A percentile compares a stretch with the other conserved stretches of the same genome.
phyloP scores from a whole-genome alignment of 1,284 basidiomycete genomes.

The Marasmius tenuissimus region DNA sequence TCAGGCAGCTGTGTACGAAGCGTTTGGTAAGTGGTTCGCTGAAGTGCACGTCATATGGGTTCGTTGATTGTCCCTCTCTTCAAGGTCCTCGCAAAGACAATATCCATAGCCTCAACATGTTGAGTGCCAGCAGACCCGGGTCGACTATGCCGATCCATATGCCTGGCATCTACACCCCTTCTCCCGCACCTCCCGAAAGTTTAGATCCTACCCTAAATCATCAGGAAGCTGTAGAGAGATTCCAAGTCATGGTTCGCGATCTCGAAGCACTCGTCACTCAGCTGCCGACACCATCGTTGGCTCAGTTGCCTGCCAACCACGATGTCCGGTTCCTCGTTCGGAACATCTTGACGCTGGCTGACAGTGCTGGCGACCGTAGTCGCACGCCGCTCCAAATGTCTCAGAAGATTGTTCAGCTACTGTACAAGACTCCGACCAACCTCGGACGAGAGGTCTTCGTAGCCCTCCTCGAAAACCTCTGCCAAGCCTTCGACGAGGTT shows the following conservation, averaged over 20 bases:
- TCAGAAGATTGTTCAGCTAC: constrained; percentile 87
- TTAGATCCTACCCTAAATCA: constrained; percentile 44
- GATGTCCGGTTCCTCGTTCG: constrained; percentile 85
- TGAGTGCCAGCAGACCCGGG: constrained; percentile 60
- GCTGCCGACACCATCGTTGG: constrained; percentile 64
- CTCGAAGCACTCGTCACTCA: constrained; percentile 79
- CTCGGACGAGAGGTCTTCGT: constrained; percentile 92
- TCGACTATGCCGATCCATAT: constrained; percentile 57
- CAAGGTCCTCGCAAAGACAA: neutral
- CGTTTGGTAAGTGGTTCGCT: constrained; percentile 66
- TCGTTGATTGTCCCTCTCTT: constrained; percentile 7
- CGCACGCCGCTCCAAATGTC: constrained; percentile 91
- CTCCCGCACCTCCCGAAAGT: constrained; percentile 49
- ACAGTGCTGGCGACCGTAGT: constrained; percentile 76
- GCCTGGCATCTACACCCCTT: constrained; percentile 45
- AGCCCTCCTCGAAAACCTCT: constrained; percentile 85
- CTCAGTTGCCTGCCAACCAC: constrained; percentile 76
- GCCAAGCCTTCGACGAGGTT: constrained; percentile 88
- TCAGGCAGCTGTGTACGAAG: constrained; percentile 93
- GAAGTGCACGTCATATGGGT: neutral
- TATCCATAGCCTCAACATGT: constrained; percentile 46
- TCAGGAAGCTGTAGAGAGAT: constrained; percentile 76
- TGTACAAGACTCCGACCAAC: constrained; percentile 84
- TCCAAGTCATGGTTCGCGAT: constrained; percentile 74
- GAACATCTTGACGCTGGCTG: constrained; percentile 79